Evolutionary conservation across 1,284 basidiomycete species (phyloP).

Genomic region (Ustilago lituana): DNA sequence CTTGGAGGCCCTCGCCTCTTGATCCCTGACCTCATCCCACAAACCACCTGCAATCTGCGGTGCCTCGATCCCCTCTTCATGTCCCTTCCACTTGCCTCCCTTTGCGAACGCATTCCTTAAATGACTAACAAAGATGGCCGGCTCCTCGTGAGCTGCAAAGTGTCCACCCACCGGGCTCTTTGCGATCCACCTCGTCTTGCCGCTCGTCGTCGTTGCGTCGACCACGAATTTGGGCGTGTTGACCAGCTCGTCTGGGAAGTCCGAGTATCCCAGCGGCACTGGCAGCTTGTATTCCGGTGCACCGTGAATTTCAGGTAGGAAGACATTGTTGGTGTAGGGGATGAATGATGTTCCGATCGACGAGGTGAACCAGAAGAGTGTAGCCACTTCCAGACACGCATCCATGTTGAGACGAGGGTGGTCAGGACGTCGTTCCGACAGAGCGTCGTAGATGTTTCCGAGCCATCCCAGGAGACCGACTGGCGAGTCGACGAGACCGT

Average conservation of each 20-base stretch:
- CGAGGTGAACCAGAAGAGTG: slow-evolving; percentile 46
- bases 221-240: slow-evolving; percentile 42
- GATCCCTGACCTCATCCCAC: slow-evolving; percentile 48
- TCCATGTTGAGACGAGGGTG: slow-evolving; percentile 44
- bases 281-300: slow-evolving; percentile 31
- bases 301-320: slow-evolving; percentile 45
- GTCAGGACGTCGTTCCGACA: slow-evolving; percentile 16
- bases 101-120: slow-evolving; percentile 50
- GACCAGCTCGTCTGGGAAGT: slow-evolving; percentile 55
- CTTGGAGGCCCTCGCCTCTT: slow-evolving; percentile 35
- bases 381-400: slow-evolving; percentile 34
- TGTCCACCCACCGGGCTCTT: slow-evolving; percentile 49
- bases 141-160: slow-evolving; percentile 57
- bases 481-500: slow-evolving; percentile 53
- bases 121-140: slow-evolving; percentile 50
- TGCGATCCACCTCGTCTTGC: slow-evolving; percentile 44
- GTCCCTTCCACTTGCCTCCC: slow-evolving; percentile 30
- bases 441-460: slow-evolving; percentile 47
- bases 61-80: slow-evolving; percentile 25
- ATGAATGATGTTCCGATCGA: slow-evolving; percentile 58
- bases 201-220: slow-evolving; percentile 35
- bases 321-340: slow-evolving; percentile 49
- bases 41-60: slow-evolving; percentile 41
- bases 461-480: slow-evolving; percentile 53
- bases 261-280: slow-evolving; percentile 50